Evolutionary conservation across 306 rosid species (phyloP), one percentile per base, ranked within the genome.

Genomic region (Vigna radiata): DNA sequence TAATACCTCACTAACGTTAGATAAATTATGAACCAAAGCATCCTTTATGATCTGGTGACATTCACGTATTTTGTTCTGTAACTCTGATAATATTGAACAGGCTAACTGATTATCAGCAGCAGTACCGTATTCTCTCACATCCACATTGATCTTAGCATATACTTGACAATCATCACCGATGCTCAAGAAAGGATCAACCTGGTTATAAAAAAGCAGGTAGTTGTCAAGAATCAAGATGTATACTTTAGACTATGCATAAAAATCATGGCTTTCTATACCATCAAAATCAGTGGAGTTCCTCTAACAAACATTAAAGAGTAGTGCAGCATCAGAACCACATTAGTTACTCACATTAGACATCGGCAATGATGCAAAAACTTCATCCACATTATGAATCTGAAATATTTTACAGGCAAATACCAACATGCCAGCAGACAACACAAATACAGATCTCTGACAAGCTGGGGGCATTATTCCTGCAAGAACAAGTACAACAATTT

Each of bases 151-250:
- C 91, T 87, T 92, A 76, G 83, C 83, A 86, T 87, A 92, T 68
- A 96, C 82, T 77, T 89, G 97, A 89, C 82, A 87, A 50, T 89
- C 99, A 15, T 89, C 96, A 52, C 89, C 78, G 80, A 88, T 86
- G 27, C 87, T 96, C 77, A 96, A 82, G 88, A 86, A 91, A 18
- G 98, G 96, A 85, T 92, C 97, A 85, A 88, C 87, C 98, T 96
- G 83, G 39, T 59, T 44, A 83, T 74, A 76, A 19, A 29, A 52
- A 64, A 82, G 36, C 41, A 36, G 49, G 19, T 2, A 60, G 68
- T 41, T 43, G 61, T 79, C 68, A 70, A 55, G 62, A 55, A 55
- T 10, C 62, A 55, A 59, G 52, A 75, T 43, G 54, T 49, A 56
- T 66, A 66, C 6, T 41, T 23, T 6, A 29, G 8, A 68, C 14